Conservation (phyloP, 1,284 basidiomycete genomes). For the Mrakiaceae sp. region DNA sequence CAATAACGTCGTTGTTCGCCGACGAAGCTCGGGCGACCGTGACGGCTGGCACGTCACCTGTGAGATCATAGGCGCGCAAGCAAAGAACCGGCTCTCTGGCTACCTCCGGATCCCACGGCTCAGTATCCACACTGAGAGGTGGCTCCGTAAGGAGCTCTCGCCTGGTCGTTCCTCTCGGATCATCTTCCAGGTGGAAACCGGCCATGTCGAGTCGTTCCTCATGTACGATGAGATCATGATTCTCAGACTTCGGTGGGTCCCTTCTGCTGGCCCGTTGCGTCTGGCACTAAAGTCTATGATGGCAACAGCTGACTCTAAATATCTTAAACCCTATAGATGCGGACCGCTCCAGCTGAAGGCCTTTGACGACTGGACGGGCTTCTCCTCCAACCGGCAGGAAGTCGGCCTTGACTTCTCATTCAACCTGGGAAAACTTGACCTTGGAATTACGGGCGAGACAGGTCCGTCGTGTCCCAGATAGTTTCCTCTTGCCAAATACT, state of each 20-base stretch:
- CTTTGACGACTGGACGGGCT: too few relatives aligned
- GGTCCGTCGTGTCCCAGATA: too few relatives aligned
- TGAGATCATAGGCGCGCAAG: conserved; percentile 46
- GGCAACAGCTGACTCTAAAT: too few relatives aligned
- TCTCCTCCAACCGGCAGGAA: too few relatives aligned
- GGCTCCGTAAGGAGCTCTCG: conserved; percentile 33
- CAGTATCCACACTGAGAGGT: conserved; percentile 60
- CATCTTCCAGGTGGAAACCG: conserved; percentile 63
- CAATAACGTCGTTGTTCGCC: conserved; percentile 45
- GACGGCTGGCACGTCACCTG: conserved; percentile 58
- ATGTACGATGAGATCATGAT: conserved; percentile 67
- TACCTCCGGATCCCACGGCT: conserved; percentile 55
- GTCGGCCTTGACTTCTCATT: too few relatives aligned
- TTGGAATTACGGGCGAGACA: too few relatives aligned
- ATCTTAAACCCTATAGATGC: too few relatives aligned
- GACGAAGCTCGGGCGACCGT: conserved; percentile 49
- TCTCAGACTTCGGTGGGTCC: conserved; percentile 60
- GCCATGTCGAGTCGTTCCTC: conserved; percentile 52
- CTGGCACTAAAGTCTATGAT: too few relatives aligned
- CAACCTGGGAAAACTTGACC: too few relatives aligned
- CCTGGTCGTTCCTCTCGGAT: conserved; percentile 43
- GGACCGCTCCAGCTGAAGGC: too few relatives aligned
- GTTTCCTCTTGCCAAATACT: too few relatives aligned
- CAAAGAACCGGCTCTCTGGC: conserved; percentile 65
- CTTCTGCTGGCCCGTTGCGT: not conserved